These are phyloP conservation scores for Rhodosporidiobolus sp. DNA, from an alignment of 768 basidiomycete genomes.

Conservation along the genomic window DNA sequence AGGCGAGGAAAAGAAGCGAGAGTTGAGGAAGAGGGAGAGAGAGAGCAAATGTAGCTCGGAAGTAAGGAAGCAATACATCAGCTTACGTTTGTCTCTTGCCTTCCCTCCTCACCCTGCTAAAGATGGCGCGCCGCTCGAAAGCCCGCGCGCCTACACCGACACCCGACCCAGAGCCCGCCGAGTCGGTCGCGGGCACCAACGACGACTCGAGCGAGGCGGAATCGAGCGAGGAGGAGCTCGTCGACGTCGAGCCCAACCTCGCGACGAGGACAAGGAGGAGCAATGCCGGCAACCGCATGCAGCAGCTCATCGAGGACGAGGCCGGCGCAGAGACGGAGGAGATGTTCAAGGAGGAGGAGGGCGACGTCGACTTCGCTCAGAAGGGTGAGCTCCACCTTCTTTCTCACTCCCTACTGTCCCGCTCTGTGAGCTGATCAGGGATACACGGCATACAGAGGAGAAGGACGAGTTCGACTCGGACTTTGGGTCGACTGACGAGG, in stretches of 20 bases:
- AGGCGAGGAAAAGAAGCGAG: too few species aligned
- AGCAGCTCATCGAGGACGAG: conserved; percentile 33
- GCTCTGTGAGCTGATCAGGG: not conserved
- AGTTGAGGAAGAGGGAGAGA: too few species aligned
- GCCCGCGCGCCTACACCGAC: not conserved
- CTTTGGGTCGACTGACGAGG: conserved; percentile 71
- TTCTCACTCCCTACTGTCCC: not conserved
- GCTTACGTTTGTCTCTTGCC: not conserved
- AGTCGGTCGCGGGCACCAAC: not conserved
- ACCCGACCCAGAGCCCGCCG: not conserved
- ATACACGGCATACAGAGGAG: conserved; percentile 57
- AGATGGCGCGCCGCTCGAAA: not conserved
- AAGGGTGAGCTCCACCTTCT: conserved; percentile 55
- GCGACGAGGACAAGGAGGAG: conserved; percentile 13
- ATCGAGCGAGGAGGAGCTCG: conserved; percentile 16
- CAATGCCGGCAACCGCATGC: conserved; percentile 38
- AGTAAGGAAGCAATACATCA: not conserved
- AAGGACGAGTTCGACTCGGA: conserved; percentile 78
- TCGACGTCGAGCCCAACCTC: conserved; percentile 25
- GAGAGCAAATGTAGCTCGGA: not conserved
- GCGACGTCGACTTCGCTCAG: conserved; percentile 69
- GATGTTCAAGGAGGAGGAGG: conserved; percentile 61
- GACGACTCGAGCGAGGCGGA: conserved; percentile 1
- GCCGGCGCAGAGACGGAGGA: conserved; percentile 53
- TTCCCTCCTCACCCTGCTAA: not conserved